Conservation (phyloP, 2,329 filamentous ascomycete species). For the Blumeria graminis region DNA sequence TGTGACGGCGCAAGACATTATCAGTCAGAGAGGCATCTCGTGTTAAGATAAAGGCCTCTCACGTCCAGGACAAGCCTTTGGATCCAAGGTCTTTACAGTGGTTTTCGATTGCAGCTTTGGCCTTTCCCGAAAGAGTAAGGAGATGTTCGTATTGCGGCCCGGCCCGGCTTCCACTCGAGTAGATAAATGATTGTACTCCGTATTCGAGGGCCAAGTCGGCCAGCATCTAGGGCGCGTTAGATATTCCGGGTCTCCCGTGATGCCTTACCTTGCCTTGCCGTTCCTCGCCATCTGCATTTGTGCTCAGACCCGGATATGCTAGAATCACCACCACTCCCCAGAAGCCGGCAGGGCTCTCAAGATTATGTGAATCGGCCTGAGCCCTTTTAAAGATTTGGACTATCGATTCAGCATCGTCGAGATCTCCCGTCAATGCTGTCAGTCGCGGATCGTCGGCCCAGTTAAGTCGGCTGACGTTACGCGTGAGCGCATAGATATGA, state of each 20-base stretch:
- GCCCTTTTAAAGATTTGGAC: neutral
- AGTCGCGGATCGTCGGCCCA: neutral
- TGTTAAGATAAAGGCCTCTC: too few species aligned
- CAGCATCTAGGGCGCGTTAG: neutral
- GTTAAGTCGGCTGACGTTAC: constrained; percentile 19
- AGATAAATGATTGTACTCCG: too few species aligned
- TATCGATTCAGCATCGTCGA: neutral
- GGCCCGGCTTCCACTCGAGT: too few species aligned
- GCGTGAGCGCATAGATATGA: constrained; percentile 28
- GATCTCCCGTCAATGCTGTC: neutral
- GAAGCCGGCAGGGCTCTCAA: too few species aligned
- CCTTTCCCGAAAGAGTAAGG: too few species aligned
- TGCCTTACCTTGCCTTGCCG: neutral
- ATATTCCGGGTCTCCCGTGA: neutral
- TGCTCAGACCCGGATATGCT: neutral
- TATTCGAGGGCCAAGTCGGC: too few species aligned
- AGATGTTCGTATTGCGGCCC: too few species aligned
- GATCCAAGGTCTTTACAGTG: too few species aligned
- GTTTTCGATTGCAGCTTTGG: too few species aligned
- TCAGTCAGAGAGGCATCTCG: neutral
- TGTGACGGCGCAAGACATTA: neutral
- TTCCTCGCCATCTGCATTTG: neutral
- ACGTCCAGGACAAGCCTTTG: too few species aligned
- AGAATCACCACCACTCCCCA: neutral
- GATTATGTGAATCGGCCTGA: neutral